These are phyloP conservation scores for Cutaneotrichosporon dermatis DNA, from an alignment of 1,284 basidiomycete species.

Conservation along the genomic window DNA sequence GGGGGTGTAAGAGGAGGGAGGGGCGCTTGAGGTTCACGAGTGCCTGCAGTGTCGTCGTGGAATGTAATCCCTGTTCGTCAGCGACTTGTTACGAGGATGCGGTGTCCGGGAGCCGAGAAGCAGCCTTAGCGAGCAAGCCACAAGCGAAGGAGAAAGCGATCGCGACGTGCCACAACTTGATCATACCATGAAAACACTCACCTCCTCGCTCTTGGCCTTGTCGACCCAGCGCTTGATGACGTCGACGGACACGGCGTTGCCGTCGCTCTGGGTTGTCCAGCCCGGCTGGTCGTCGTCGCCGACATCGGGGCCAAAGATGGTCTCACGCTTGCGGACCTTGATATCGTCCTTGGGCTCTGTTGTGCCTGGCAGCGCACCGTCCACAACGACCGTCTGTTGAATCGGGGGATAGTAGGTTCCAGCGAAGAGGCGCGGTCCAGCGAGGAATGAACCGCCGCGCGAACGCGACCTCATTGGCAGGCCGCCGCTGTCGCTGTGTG, in stretches of 20 bases:
- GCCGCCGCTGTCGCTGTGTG: background rate
- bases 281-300: slow-evolving; percentile 55
- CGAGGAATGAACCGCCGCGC: slow-evolving; percentile 2
- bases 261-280: slow-evolving; percentile 35
- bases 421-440: slow-evolving; percentile 1
- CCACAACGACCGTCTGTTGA: slow-evolving; percentile 45
- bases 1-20: slow-evolving; percentile 66
- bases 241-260: slow-evolving; percentile 63
- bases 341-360: slow-evolving; percentile 24
- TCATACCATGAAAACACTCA: slow-evolving; percentile 31
- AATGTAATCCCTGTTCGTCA: slow-evolving; percentile 53
- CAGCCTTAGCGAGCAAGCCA: background rate
- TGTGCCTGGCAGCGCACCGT: slow-evolving; percentile 24
- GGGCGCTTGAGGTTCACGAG: slow-evolving; percentile 87
- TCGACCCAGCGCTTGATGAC: slow-evolving; percentile 75
- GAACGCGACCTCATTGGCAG: slow-evolving; percentile 1
- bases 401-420: slow-evolving; percentile 16
- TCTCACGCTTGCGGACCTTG: slow-evolving; percentile 56
- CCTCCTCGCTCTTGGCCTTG: slow-evolving; percentile 68
- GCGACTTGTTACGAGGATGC: background rate
- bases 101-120: background rate
- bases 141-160: too few relatives aligned
- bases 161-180: too few relatives aligned
- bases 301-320: slow-evolving; percentile 68
- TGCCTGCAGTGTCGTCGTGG: slow-evolving; percentile 83